Conservation (phyloP, 768 basidiomycete genomes). For the Cystobasidium tubakii region DNA sequence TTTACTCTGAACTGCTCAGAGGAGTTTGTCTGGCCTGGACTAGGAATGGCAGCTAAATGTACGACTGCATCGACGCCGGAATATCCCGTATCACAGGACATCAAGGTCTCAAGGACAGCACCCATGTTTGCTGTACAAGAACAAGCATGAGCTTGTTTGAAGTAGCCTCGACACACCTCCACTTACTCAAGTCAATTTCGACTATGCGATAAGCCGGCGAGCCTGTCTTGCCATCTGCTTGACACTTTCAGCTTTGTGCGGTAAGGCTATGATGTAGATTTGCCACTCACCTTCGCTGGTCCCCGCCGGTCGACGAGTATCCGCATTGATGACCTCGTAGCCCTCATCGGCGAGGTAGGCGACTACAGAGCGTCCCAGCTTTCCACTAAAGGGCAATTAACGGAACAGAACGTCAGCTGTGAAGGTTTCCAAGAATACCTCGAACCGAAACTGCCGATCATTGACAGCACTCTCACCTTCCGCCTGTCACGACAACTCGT, state of each 20-base stretch:
- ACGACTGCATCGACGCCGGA: slow-evolving; percentile 43
- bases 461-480: slow-evolving; percentile 11
- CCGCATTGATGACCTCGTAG: slow-evolving; percentile 37
- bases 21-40: slow-evolving; percentile 37
- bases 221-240: slow-evolving; percentile 31
- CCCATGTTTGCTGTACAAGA: slow-evolving; percentile 31
- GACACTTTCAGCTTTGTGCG: neutral
- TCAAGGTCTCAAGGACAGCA: slow-evolving; percentile 31
- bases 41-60: slow-evolving; percentile 43
- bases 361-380: slow-evolving; percentile 21
- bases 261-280: neutral
- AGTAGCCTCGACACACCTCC: neutral
- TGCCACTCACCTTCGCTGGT: slow-evolving; percentile 22
- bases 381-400: neutral
- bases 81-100: slow-evolving; percentile 38
- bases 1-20: slow-evolving; percentile 39
- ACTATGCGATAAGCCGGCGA: slow-evolving; percentile 35
- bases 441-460: slow-evolving; percentile 8
- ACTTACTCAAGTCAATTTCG: slow-evolving; percentile 34
- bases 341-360: slow-evolving; percentile 35
- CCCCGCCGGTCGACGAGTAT: slow-evolving; percentile 34
- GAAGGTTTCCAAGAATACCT: neutral
- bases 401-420: neutral
- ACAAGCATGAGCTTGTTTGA: neutral
- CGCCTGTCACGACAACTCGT: slow-evolving; percentile 24